Conservation (phyloP, 2,329 filamentous ascomycete genomes). For the Plectosphaerella plurivora region DNA sequence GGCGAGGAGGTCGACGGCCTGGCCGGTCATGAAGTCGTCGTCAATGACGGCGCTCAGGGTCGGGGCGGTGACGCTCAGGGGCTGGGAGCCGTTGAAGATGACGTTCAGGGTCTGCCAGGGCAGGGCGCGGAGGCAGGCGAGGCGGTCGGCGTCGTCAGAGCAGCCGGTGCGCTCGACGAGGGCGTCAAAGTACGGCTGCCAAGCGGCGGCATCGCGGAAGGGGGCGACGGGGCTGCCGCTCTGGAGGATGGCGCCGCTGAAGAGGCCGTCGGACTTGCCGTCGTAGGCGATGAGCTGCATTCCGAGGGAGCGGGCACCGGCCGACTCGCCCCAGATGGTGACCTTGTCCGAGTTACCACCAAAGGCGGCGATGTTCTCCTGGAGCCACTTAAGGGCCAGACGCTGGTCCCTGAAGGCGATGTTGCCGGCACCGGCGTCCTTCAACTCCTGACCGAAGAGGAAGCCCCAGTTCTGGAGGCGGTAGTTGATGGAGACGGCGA, state of each 20-base stretch:
- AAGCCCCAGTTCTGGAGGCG: conserved; percentile 48
- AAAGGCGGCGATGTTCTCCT: conserved; percentile 44
- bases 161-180: conserved; percentile 10
- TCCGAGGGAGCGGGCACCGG: conserved; percentile 45
- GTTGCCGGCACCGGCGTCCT: conserved; percentile 40
- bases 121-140: conserved; percentile 25
- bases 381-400: conserved; percentile 43
- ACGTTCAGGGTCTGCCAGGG: conserved; percentile 22
- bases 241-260: conserved; percentile 46
- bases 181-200: conserved; percentile 13
- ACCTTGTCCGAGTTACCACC: conserved; percentile 42
- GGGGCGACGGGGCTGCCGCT: conserved; percentile 33
- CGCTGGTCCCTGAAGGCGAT: conserved; percentile 46
- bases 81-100: conserved; percentile 19
- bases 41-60: conserved; percentile 24
- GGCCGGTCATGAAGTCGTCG: conserved; percentile 32
- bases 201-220: conserved; percentile 12
- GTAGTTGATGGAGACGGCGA: conserved; percentile 48
- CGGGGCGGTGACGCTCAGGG: conserved; percentile 14
- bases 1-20: conserved; percentile 46
- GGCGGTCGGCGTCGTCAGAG: conserved; percentile 12
- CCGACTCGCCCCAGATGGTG: conserved; percentile 50
- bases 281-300: conserved; percentile 47
- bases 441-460: conserved; percentile 37
- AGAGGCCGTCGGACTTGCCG: conserved; percentile 48